A percentile compares a stretch with the other conserved stretches of the same genome.
Conservation (phyloP, 1,284 basidiomycete species). For the Austropuccinia psidii region DNA sequence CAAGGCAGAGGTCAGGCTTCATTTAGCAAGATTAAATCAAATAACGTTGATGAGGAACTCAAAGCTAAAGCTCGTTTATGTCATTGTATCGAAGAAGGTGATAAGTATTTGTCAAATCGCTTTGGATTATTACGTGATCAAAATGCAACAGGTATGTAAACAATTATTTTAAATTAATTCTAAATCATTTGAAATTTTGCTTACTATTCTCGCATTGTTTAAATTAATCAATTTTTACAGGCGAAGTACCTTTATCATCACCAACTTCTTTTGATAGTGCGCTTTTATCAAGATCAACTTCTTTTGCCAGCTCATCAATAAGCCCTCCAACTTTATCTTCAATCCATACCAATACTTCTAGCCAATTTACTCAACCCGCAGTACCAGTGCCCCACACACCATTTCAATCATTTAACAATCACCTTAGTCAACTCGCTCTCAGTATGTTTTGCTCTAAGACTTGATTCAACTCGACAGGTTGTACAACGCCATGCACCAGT, state of each 20-base stretch:
- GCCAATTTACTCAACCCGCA: not conserved
- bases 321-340: no score
- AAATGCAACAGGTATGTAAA: not conserved
- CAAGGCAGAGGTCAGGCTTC: not conserved
- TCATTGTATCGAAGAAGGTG: conserved; percentile 26
- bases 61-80: not conserved
- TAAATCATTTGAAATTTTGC: not conserved
- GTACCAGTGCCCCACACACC: conserved; percentile 16
- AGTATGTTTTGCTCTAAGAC: conserved; percentile 32
- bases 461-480: conserved; percentile 10
- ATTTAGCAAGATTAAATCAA: conserved; percentile 1
- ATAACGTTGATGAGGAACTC: not conserved
- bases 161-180: not conserved
- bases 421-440: conserved; percentile 32
- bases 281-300: no score
- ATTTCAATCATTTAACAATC: conserved; percentile 28
- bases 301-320: not conserved
- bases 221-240: no score
- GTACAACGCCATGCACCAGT: conserved; percentile 10
- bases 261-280: not conserved
- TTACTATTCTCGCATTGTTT: no score
- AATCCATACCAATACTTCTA: no score
- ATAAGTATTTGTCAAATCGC: conserved; percentile 22
- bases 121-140: conserved; percentile 18
- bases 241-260: not conserved